Base-by-base conservation (phyloP, 371 early-diverging fungal species). In the Modicella reniformis region DNA sequence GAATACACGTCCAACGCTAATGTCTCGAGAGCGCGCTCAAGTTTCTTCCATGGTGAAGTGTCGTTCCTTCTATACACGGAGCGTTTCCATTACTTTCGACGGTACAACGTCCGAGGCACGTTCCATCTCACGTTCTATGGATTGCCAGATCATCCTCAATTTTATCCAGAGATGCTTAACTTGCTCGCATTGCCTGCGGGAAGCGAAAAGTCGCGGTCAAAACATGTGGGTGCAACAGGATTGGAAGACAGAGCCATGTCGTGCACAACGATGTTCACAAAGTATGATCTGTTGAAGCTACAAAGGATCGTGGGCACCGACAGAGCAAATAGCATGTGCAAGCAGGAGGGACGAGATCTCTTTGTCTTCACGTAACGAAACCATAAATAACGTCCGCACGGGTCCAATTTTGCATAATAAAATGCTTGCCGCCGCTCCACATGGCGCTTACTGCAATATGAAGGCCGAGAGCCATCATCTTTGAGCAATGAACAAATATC, bases 51-150 rank as follows among this genome's bases (percentile, higher is more conserved):
- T 25, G 95, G 95, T 17, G 85, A 91, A n/a, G 75, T 87, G 23
- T 83, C 85, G 54, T 91, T 95, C 62, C 65, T 97, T 50, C 72
- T 99, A 12, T 90, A 90, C 70, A 96, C 97, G 9, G 99, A 98
- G 80, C 91, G 99, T 30, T 91, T 94, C 64, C 96, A 98, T 82
- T 99, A 93, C 80, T 99, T 93, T 85, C 87, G 95, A 74, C 81
- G 95, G 85, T 91, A 92, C 66, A 87, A 88, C 47, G 90, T 98
- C 60, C 89, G 93, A 50, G 97, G 96, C 33, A 87, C 92, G 28
- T 87, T 89, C 67, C 92, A 96, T 67, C 65, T 98, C 9, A 86
- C 97, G 9, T 97, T 97, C 70, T 99, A 97, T 76, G 91, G 90
- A 1, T 84, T 95, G 56, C 98, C 98, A 0, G 94, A 93, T 25